Evolutionary conservation across 768 basidiomycete species (phyloP), one percentile per base, ranked within the genome.

Genomic region (Naganishia friedmannii): DNA sequence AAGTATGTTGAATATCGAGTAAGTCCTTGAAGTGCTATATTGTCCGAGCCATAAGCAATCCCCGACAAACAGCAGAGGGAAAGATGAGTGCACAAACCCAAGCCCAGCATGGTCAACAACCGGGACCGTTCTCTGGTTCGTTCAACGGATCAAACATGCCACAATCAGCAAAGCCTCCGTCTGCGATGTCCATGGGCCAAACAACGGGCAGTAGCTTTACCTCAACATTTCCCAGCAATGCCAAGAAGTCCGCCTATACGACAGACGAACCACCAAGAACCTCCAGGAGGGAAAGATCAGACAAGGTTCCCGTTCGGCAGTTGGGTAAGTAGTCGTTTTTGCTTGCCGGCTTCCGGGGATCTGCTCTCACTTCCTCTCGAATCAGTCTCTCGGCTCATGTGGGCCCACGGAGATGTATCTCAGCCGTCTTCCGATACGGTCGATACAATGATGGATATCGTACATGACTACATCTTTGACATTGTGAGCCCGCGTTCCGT

Each of bases 361-460:
- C 2, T 4, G 3, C 2, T 32, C 28, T 17, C 28, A 55, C 19
- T 55, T 28, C 54, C 53, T 53, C 53, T 17, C 13, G 8, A 6
- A 55, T 7, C 34, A 58, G 60, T 63, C 2, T n/a, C 60, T 17
- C 60, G 60, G 23, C 39, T 63, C 0, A 63, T 63, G 60, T 63
- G 37, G 37, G 60, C 60, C 1, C 60, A 63, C 19, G 60, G 60
- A 28, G 60, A 63, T 42, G 39, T 15, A 10, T 63, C 39, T 46
- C 60, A 63, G 42, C 60, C 60, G 42, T 42, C n/a, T 28, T 45
- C 60, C 39, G 60, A 63, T 17, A 63, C 60, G 42, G 60, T 63
- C 6, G 60, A 63, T 29, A 63, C 60, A 7, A 63, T 63, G 60
- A 63, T 63, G 60, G 60, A 63, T 45, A 63, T 63, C 26, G 60